These are phyloP conservation scores for Acacia melanoxylon DNA, from an alignment of 306 rosid genomes.

Conservation along the genomic window DNA sequence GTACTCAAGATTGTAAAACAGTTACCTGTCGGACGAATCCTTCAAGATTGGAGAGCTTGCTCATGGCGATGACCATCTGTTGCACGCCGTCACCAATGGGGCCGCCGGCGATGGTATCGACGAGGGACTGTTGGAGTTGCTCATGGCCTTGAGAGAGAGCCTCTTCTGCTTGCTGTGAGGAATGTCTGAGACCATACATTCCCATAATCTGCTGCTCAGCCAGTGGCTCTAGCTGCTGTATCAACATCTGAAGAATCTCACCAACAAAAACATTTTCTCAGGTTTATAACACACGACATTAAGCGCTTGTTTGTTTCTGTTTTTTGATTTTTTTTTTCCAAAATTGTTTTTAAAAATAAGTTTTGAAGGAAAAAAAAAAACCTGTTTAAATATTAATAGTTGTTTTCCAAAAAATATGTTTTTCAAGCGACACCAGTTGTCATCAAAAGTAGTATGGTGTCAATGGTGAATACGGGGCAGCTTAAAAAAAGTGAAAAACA, in stretches of 20 bases:
- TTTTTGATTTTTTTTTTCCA: too few species aligned
- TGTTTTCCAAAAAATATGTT: too few species aligned
- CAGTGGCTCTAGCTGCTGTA: slow-evolving; percentile 75
- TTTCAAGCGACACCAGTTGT: too few species aligned
- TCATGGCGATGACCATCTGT: slow-evolving; percentile 78
- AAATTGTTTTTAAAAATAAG: too few species aligned
- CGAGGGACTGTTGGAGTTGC: slow-evolving; percentile 77
- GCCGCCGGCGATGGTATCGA: slow-evolving; percentile 65
- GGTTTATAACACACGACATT: neutral
- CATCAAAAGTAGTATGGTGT: too few species aligned
- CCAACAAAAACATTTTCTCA: neutral
- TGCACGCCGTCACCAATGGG: slow-evolving; percentile 62
- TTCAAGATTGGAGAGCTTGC: slow-evolving; percentile 78
- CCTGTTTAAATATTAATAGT: too few species aligned
- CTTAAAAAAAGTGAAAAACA: too few species aligned
- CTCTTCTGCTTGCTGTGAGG: slow-evolving; percentile 82
- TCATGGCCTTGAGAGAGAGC: slow-evolving; percentile 86
- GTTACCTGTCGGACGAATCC: slow-evolving; percentile 84
- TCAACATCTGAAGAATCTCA: slow-evolving; percentile 52
- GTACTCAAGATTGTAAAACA: neutral
- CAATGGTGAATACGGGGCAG: too few species aligned
- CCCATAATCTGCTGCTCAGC: slow-evolving; percentile 82
- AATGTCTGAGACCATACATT: slow-evolving; percentile 59
- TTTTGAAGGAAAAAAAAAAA: too few species aligned
- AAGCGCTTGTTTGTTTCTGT: too few species aligned